Conservation (phyloP, 2,329 filamentous ascomycete species). For the Hymenoscyphus fructigenus region DNA sequence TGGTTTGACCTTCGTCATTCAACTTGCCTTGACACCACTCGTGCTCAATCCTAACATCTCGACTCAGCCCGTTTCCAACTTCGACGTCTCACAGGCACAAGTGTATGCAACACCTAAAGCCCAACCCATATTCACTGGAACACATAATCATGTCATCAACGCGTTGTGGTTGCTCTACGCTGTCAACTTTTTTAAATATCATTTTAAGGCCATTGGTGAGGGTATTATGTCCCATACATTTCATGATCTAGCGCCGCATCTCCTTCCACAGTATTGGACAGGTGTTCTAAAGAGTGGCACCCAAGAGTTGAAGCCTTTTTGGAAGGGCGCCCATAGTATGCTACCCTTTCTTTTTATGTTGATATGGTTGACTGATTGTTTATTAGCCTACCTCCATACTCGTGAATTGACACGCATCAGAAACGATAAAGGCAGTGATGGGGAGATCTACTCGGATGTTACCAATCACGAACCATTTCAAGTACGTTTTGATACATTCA, state of each 20-base stretch:
- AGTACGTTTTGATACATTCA: slow-evolving; percentile 17
- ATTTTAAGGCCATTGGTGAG: slow-evolving; percentile 44
- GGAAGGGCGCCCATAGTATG: slow-evolving; percentile 51
- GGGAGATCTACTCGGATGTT: slow-evolving; percentile 22
- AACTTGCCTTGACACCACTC: slow-evolving; percentile 32
- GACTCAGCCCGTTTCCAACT: slow-evolving; percentile 30
- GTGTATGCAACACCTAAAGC: slow-evolving; percentile 41
- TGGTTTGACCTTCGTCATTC: slow-evolving; percentile 26
- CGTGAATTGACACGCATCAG: slow-evolving; percentile 26
- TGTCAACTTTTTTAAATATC: slow-evolving; percentile 53
- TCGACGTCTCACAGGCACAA: slow-evolving; percentile 45
- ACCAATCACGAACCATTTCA: slow-evolving; percentile 26
- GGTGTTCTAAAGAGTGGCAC: slow-evolving; percentile 38
- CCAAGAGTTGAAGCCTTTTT: slow-evolving; percentile 42
- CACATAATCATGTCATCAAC: slow-evolving; percentile 41
- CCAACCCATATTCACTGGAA: slow-evolving; percentile 43
- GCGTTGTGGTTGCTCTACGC: slow-evolving; percentile 47
- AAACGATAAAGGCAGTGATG: slow-evolving; percentile 8
- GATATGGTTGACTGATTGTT: slow-evolving; percentile 9
- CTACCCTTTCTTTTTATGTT: slow-evolving; percentile 5
- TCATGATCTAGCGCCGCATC: slow-evolving; percentile 35
- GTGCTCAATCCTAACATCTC: slow-evolving; percentile 31
- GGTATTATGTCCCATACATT: slow-evolving; percentile 40
- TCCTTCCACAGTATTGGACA: slow-evolving; percentile 45
- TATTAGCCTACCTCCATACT: slow-evolving; percentile 25